Evolutionary conservation across 176 grass and related monocot genomes (phyloP).

Genomic region (Oryza longistaminata): DNA sequence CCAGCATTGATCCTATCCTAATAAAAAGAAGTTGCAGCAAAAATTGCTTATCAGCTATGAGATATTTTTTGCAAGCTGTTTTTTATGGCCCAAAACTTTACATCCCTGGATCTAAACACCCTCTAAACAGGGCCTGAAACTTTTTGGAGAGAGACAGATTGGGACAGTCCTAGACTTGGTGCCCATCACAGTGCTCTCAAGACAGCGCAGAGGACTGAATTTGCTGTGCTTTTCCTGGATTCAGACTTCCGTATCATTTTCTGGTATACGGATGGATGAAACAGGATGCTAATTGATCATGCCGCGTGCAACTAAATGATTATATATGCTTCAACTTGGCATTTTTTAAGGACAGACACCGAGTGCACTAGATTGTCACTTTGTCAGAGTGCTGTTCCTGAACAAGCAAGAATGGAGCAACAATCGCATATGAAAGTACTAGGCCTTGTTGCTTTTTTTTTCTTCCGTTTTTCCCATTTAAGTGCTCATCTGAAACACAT

Average conservation of each 20-base stretch:
- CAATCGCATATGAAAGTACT: neutral
- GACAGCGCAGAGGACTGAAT: neutral
- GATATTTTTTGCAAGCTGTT: no score
- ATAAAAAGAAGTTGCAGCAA: no score
- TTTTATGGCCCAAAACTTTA: no score
- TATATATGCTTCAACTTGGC: slow-evolving; percentile 2
- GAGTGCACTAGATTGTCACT: neutral
- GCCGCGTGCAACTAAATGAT: neutral
- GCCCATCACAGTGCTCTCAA: no score
- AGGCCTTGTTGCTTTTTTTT: neutral
- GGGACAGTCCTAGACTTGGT: neutral
- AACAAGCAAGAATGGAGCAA: neutral
- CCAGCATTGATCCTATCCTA: no score
- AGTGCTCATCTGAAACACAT: neutral
- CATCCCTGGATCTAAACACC: no score
- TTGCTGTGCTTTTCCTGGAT: neutral
- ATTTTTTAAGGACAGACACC: neutral
- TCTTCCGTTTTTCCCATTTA: neutral
- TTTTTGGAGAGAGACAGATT: no score
- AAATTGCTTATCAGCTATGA: no score
- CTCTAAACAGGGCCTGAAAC: no score
- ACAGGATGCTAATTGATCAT: neutral
- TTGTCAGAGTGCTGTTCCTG: neutral
- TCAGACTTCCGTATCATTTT: neutral
- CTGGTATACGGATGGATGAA: neutral